A percentile compares a stretch with the other conserved stretches of the same genome.
Evolutionary conservation across 108 stramenopile genomes (phyloP).

Genomic region (Aurantiochytrium sp.): DNA sequence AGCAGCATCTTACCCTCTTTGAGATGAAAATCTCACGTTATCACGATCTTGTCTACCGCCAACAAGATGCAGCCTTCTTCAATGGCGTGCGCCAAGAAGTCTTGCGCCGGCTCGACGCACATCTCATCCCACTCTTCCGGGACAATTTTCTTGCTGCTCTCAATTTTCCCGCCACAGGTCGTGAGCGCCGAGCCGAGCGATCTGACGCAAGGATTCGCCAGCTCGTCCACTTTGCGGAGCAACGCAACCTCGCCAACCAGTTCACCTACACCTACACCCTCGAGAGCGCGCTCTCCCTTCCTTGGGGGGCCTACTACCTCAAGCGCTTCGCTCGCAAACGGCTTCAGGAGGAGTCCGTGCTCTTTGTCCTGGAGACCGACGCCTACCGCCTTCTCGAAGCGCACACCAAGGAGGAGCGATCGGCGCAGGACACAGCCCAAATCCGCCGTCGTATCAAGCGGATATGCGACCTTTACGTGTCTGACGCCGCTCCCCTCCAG

Average conservation of each 20-base stretch:
- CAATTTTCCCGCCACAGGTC: neutral
- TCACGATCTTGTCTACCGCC: neutral
- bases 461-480: neutral
- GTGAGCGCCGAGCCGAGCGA: neutral
- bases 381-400: neutral
- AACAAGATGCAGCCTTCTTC: neutral
- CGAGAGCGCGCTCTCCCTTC: neutral
- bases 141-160: neutral
- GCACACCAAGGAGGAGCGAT: neutral
- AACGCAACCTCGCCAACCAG: neutral
- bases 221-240: neutral
- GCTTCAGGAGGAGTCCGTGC: neutral
- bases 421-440: neutral
- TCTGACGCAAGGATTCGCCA: neutral
- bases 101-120: neutral
- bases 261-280: slow-evolving; percentile 1
- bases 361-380: neutral
- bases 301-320: slow-evolving; percentile 10
- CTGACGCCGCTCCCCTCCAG: neutral
- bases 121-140: neutral
- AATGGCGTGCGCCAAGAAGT: neutral
- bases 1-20: neutral
- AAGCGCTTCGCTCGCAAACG: neutral
- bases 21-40: neutral
- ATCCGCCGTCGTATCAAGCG: neutral